phyloP scores from a whole-genome alignment of 176 grass and related monocot genomes.

The sorghum (Sorghum bicolor) region Sorghum_bicolor_NCBIv3 NC_012875.2:43989001-43989500 shows the following conservation, averaged over 20 bases:
- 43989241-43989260: background rate
- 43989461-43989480: background rate
- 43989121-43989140: conserved; percentile 61
- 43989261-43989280: background rate
- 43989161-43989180: conserved; percentile 64
- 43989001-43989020: conserved; percentile 18
- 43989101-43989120: conserved; percentile 81
- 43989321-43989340: conserved; percentile 56
- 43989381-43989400: conserved; percentile 43
- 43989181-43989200: conserved; percentile 54
- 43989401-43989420: conserved; percentile 25
- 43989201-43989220: conserved; percentile 33
- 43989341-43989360: conserved; percentile 67
- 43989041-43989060: conserved; percentile 63
- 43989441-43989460: background rate
- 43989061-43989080: conserved; percentile 50
- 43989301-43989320: conserved; percentile 66
- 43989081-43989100: conserved; percentile 29
- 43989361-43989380: conserved; percentile 61
- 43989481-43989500: background rate
- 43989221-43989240: background rate
- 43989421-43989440: conserved; percentile 19
- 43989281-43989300: background rate
- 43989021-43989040: conserved; percentile 66
- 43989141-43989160: conserved; percentile 71